These are phyloP conservation scores for Hymenoscyphus salicellus DNA, from an alignment of 2,329 filamentous ascomycete genomes.

Conservation along the genomic window DNA sequence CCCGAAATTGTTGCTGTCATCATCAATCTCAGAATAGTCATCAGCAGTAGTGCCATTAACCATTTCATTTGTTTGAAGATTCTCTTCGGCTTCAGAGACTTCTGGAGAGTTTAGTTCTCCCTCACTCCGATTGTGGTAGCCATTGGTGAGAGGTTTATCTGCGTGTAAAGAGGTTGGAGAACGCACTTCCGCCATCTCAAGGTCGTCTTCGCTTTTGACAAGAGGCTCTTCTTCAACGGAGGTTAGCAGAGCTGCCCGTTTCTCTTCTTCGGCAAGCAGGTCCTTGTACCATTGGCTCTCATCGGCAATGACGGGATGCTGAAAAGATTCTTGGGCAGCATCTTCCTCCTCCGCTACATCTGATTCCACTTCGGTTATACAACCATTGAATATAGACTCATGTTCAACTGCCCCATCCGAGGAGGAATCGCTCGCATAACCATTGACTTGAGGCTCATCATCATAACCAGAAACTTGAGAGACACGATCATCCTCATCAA, in stretches of 20 bases:
- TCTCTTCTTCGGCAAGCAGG: no score
- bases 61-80: background rate
- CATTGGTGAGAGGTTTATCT: background rate
- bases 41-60: background rate
- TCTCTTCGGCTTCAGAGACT: background rate
- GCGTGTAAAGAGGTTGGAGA: background rate
- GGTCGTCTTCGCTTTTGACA: background rate
- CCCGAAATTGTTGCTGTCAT: background rate
- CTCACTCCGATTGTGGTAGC: background rate
- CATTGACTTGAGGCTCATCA: no score
- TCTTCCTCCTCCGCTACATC: background rate
- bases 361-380: background rate
- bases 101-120: background rate
- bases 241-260: no score
- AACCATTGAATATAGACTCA: background rate
- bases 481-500: background rate
- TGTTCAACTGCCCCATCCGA: no score
- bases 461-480: no score
- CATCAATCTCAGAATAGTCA: background rate
- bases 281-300: no score
- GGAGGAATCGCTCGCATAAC: no score
- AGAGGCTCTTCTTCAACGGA: background rate
- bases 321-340: background rate
- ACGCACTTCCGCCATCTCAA: background rate
- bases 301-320: background rate